Percentiles rank a stretch among this genome's conserved stretches.
Conservation (phyloP, 108 stramenopile species). For the Skeletonema menzelii region DNA sequence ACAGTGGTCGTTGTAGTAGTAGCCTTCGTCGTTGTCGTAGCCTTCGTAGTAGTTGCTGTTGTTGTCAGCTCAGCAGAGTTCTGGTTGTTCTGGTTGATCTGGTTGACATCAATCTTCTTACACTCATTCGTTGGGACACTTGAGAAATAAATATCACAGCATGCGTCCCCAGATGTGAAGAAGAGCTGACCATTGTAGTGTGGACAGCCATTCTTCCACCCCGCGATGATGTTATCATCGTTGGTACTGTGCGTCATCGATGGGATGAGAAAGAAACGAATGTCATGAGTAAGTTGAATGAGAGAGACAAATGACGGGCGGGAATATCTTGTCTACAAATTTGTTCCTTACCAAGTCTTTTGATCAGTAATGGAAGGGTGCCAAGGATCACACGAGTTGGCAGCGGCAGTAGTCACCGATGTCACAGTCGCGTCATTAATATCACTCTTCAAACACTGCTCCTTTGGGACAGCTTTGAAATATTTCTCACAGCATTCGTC, state of each 20-base stretch:
- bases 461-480: neutral
- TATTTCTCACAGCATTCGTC: neutral
- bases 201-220: neutral
- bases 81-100: neutral
- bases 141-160: neutral
- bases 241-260: neutral
- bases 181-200: neutral
- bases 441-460: too few species aligned
- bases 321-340: neutral
- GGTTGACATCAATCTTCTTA: neutral
- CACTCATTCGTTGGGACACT: neutral
- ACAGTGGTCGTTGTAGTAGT: too few species aligned
- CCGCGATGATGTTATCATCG: neutral
- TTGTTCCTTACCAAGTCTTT: neutral
- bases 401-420: too few species aligned
- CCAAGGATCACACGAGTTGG: too few species aligned
- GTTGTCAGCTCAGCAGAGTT: neutral
- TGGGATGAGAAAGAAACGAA: neutral
- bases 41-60: too few species aligned
- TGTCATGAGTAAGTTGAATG: neutral
- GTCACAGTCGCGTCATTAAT: too few species aligned
- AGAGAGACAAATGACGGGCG: neutral
- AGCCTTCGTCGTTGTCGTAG: too few species aligned
- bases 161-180: neutral
- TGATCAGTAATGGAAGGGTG: neutral